Evolutionary conservation across 352 stramenopile species (phyloP).

Genomic region (Globisporangium nagaii): DNA sequence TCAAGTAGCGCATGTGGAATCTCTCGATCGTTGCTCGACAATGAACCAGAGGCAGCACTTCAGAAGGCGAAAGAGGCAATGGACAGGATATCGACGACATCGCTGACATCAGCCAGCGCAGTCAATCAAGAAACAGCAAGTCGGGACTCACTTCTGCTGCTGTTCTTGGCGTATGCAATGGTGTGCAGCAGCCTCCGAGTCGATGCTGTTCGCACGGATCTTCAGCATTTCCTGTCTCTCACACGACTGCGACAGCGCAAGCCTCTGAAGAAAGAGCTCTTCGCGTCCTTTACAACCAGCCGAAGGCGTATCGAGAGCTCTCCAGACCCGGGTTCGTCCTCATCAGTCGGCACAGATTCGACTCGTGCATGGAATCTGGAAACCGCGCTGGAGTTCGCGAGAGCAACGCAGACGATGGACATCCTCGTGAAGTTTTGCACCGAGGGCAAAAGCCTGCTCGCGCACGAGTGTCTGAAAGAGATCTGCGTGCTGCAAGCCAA

Average conservation of each 20-base stretch:
- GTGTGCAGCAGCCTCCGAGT: conserved; percentile 16
- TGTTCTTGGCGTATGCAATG: conserved; percentile 20
- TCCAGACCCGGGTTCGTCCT: no score
- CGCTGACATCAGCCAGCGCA: background rate
- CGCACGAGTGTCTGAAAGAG: conserved; percentile 8
- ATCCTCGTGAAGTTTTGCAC: conserved; percentile 8
- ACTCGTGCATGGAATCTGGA: background rate
- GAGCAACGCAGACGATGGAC: background rate
- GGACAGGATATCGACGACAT: background rate
- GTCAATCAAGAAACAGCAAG: background rate
- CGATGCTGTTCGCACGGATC: conserved; percentile 17
- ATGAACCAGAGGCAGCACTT: background rate
- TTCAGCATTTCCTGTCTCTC: conserved; percentile 9
- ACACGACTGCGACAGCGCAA: background rate
- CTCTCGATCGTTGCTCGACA: background rate
- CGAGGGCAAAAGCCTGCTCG: background rate
- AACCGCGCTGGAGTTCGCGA: background rate
- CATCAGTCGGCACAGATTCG: background rate
- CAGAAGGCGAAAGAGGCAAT: background rate
- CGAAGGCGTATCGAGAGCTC: background rate
- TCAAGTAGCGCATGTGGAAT: background rate
- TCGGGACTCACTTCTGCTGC: conserved; percentile 9
- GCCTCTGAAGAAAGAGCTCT: background rate
- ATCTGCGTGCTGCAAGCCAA: background rate
- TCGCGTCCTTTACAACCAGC: background rate